These are phyloP conservation scores for Leccinum subgranulosum DNA, from an alignment of 768 basidiomycete genomes.

Conservation along the genomic window DNA sequence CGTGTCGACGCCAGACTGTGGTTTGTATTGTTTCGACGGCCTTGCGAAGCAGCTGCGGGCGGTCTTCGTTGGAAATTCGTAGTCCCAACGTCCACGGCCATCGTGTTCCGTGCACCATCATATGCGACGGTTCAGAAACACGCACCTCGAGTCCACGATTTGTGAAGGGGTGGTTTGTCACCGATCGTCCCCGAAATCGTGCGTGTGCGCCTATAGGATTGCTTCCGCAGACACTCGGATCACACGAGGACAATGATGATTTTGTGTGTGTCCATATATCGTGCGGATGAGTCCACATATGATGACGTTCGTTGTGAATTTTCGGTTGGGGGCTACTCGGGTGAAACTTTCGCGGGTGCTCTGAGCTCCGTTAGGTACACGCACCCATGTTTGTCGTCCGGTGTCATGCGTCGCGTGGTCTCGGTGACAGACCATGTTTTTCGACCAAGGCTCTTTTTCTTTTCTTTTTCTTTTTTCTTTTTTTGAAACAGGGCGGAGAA, in stretches of 20 bases:
- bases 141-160: background rate
- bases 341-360: conserved; percentile 25
- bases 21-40: background rate
- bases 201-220: background rate
- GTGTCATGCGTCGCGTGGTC: conserved; percentile 18
- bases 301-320: background rate
- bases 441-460: background rate
- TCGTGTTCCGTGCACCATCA: background rate
- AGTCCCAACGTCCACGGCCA: background rate
- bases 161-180: background rate
- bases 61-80: background rate
- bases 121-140: background rate
- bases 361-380: conserved; percentile 5
- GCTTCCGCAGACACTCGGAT: background rate
- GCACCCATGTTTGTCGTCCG: conserved; percentile 6
- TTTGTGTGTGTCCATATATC: background rate
- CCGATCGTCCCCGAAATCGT: background rate
- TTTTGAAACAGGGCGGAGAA: conserved; percentile 24
- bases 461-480: background rate
- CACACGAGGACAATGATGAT: background rate
- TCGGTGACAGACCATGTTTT: background rate
- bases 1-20: background rate
- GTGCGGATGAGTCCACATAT: background rate
- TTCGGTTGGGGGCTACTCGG: background rate
- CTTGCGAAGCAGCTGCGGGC: background rate